phyloP scores from a whole-genome alignment of 2,329 filamentous ascomycete genomes.

The Aureobasidium uvarum region DNA sequence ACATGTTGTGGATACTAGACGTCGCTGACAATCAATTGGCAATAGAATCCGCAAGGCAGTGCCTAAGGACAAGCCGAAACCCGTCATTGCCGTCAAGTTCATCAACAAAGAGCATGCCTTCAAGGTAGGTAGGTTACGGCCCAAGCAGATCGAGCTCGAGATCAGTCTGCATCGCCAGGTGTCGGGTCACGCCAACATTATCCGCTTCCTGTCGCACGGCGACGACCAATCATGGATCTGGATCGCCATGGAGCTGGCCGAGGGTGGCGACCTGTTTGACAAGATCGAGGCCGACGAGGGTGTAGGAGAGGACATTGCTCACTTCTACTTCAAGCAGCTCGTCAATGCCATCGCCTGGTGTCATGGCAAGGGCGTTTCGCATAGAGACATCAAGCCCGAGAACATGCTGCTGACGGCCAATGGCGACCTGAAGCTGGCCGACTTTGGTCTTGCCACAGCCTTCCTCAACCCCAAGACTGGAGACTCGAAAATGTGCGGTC shows the following conservation, averaged over 20 bases:
- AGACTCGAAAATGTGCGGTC: constrained; percentile 74
- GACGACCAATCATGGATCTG: constrained; percentile 87
- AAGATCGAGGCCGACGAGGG: constrained; percentile 98
- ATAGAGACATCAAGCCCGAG: constrained; percentile 74
- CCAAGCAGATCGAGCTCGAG: constrained; percentile 89
- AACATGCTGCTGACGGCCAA: constrained; percentile 86
- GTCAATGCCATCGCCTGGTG: constrained; percentile 89
- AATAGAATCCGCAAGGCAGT: constrained; percentile 87
- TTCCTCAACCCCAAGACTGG: constrained; percentile 78
- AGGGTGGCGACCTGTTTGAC: constrained; percentile 95
- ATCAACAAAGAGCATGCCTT: constrained; percentile 97
- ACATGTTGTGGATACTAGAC: background rate
- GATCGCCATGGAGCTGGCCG: constrained; percentile 97
- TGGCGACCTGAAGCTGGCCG: constrained; percentile 88
- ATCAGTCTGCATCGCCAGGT: constrained; percentile 85
- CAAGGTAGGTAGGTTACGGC: constrained; percentile 80
- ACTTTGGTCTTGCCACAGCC: constrained; percentile 93
- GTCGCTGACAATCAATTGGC: background rate
- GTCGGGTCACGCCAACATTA: constrained; percentile 74
- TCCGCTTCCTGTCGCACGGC: constrained; percentile 84
- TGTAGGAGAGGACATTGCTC: constrained; percentile 90
- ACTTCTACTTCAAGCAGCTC: constrained; percentile 93
- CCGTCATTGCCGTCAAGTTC: constrained; percentile 95
- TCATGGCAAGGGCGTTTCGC: constrained; percentile 92
- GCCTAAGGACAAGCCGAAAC: constrained; percentile 64